Evolutionary conservation across 371 early-diverging fungal species (phyloP), one percentile per base, ranked within the genome.

Genomic region (Funneliformis caledonium): DNA sequence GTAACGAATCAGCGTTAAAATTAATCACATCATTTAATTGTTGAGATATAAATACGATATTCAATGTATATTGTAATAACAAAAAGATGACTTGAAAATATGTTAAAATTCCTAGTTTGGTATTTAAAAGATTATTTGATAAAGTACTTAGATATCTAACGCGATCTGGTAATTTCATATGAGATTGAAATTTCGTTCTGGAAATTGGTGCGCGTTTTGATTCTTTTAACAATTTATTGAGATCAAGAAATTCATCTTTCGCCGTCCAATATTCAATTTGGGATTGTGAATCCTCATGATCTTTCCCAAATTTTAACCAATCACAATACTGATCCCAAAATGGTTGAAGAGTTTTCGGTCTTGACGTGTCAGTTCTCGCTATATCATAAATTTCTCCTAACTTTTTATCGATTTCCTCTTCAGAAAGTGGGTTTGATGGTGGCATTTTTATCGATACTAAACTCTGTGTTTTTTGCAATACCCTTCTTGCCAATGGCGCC

Each of bases 261-360:
- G 50, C 19, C n/a, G 2, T 26, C 73, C 73, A 48, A 48, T 73
- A 73, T 73, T 73, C 73, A n/a, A 16, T 9, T 73, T 73, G 73
- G 19, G 50, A 50, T 43, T 52, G 73, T 73, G 73, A 73, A 73
- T 73, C 50, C 26, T 26, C 7, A 47, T n/a, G 5, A 73, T 43
- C 19, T 73, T 26, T 73, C 16, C 60, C 16, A n/a, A n/a, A 14
- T 16, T 16, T n/a, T 60, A 60, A 16, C 60, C 60, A 60, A 60
- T n/a, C 22, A 22, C 60, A 60, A 60, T 60, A 60, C 6, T 60
- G n/a, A n/a, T 60, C n/a, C 60, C 60, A 60, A 60, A 60, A 60
- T 60, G 16, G 16, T n/a, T 4, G 16, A 6, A 60, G 22, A n/a
- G 16, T 16, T 6, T 16, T 16, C 6, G 60, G 60, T 14, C 22